Percentiles rank a stretch among this genome's conserved stretches.
phyloP scores from a whole-genome alignment of 2,329 filamentous ascomycete species.

The Cytospora leucostoma region DNA sequence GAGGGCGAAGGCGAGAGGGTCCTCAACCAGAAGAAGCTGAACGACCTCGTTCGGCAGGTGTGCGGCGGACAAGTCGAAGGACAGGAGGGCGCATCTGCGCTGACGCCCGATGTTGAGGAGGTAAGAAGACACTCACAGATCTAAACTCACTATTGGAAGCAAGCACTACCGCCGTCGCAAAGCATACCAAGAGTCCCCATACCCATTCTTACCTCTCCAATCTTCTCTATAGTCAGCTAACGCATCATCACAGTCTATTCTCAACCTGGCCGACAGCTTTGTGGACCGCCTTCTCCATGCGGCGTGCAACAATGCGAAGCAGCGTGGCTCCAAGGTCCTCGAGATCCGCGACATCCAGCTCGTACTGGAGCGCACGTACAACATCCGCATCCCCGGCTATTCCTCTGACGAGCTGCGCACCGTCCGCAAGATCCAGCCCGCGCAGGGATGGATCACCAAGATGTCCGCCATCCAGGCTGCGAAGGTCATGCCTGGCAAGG shows the following conservation, averaged over 20 bases:
- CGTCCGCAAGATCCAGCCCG: slow-evolving; percentile 89
- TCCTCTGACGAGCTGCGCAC: slow-evolving; percentile 92
- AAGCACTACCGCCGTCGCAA: background rate
- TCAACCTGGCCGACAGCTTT: slow-evolving; percentile 90
- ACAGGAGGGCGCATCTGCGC: slow-evolving; percentile 67
- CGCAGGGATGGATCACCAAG: slow-evolving; percentile 88
- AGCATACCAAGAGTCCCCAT: background rate
- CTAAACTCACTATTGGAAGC: too few species aligned
- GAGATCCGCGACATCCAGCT: slow-evolving; percentile 87
- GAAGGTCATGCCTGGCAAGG: slow-evolving; percentile 72
- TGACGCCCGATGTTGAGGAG: slow-evolving; percentile 95
- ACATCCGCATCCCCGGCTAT: slow-evolving; percentile 91
- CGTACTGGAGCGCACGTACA: slow-evolving; percentile 81
- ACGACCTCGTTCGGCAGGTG: slow-evolving; percentile 92
- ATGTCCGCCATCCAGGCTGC: slow-evolving; percentile 95
- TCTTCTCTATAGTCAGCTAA: slow-evolving; percentile 6
- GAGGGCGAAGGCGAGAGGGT: slow-evolving; percentile 92
- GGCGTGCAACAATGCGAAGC: slow-evolving; percentile 89
- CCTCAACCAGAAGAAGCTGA: slow-evolving; percentile 95
- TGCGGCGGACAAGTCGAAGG: slow-evolving; percentile 75
- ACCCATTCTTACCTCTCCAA: slow-evolving; percentile 4
- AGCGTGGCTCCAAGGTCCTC: slow-evolving; percentile 84
- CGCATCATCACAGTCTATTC: slow-evolving; percentile 64
- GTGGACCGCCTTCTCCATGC: slow-evolving; percentile 86
- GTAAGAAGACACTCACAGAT: slow-evolving; percentile 51